Evolutionary conservation across 371 early-diverging fungal species (phyloP), one percentile per base, ranked within the genome.

Genomic region (Mucor piriformis): DNA sequence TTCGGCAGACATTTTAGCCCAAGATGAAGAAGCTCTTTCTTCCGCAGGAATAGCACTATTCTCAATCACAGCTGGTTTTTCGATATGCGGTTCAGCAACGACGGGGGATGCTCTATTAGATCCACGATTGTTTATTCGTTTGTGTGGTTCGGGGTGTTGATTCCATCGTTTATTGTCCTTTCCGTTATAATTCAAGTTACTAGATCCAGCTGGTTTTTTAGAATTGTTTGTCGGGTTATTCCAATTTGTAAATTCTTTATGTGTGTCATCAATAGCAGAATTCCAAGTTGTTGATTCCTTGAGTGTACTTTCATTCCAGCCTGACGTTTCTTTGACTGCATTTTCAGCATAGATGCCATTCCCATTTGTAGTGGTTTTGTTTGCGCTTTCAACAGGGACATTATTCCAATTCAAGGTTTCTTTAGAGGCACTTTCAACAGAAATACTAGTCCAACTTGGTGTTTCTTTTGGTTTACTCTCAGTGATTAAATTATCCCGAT

Each of bases 21-120:
- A 59, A 20, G 46, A 50, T 0, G 44, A 33, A 8, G 59, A 59
- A 6, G 59, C 59, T 16, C 44, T 59, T 35, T 59, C 59, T 44
- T 59, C 59, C 0, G 11, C 5, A 33, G 59, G 59, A 21, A 59
- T 59, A 40, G 12, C n/a, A 24, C 3, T 44, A 7, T 13, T 6
- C 21, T 44, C 21, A 15, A 21, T 44, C n/a, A n/a, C n/a, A n/a
- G n/a, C n/a, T n/a, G n/a, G n/a, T n/a, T n/a, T n/a, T n/a, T n/a
- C n/a, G n/a, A n/a, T n/a, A n/a, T n/a, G n/a, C n/a, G n/a, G n/a
- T n/a, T n/a, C n/a, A n/a, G n/a, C n/a, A n/a, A n/a, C n/a, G n/a
- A n/a, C n/a, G n/a, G n/a, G n/a, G n/a, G n/a, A n/a, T n/a, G n/a
- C n/a, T n/a, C n/a, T n/a, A n/a, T n/a, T n/a, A 43, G 40, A 15